Evolutionary conservation across 2,329 filamentous ascomycete genomes (phyloP).

Genomic region (Talaromyces sp.): DNA sequence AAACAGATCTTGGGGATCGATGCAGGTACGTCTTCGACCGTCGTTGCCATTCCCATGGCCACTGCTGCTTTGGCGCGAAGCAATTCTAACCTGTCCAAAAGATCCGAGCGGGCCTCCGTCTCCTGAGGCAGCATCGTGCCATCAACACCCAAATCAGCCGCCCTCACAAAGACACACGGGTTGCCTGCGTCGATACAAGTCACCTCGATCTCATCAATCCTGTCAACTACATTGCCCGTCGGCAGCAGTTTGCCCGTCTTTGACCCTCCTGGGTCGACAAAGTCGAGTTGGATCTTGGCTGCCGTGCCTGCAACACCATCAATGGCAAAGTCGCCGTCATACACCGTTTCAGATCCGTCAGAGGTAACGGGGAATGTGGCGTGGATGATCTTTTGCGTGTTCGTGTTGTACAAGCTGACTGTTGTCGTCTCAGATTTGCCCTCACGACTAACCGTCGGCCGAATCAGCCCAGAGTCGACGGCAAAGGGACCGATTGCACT

Average conservation of each 20-base stretch:
- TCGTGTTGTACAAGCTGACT: slow-evolving; percentile 65
- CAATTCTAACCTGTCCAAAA: slow-evolving; percentile 48
- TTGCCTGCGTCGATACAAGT: slow-evolving; percentile 63
- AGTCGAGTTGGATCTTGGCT: slow-evolving; percentile 56
- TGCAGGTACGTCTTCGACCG: slow-evolving; percentile 43
- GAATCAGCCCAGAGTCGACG: slow-evolving; percentile 51
- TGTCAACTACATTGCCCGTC: slow-evolving; percentile 54
- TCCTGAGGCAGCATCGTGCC: slow-evolving; percentile 51
- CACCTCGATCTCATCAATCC: slow-evolving; percentile 45
- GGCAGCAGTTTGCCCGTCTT: slow-evolving; percentile 60
- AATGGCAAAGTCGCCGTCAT: slow-evolving; percentile 55
- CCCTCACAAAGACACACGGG: slow-evolving; percentile 59
- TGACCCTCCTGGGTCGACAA: slow-evolving; percentile 59
- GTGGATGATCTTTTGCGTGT: slow-evolving; percentile 62
- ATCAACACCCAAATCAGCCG: slow-evolving; percentile 49
- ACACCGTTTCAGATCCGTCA: slow-evolving; percentile 39
- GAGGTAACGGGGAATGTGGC: slow-evolving; percentile 52
- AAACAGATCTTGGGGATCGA: slow-evolving; percentile 63
- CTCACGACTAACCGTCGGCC: slow-evolving; percentile 16
- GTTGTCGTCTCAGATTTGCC: slow-evolving; percentile 25
- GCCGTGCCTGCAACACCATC: slow-evolving; percentile 60
- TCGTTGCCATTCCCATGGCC: slow-evolving; percentile 56
- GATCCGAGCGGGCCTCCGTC: slow-evolving; percentile 43
- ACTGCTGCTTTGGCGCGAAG: slow-evolving; percentile 56
- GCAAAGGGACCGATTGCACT: slow-evolving; percentile 63